Evolutionary conservation across 2,329 filamentous ascomycete species (phyloP), one percentile per base, ranked within the genome.

Genomic region (Anthostomella pinea): DNA sequence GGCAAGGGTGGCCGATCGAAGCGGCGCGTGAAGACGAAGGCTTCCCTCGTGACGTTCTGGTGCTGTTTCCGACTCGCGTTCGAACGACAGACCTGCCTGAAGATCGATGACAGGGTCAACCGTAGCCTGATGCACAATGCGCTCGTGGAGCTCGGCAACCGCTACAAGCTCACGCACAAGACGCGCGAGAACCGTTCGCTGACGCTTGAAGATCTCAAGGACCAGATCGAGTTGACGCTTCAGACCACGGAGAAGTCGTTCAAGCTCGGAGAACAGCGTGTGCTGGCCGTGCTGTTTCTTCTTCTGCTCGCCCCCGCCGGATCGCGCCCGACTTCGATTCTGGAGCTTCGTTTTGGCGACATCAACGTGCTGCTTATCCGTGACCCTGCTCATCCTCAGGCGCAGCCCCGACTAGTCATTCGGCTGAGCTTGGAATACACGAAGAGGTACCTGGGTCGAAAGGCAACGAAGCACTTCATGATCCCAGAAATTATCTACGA

Each of bases 401-500:
- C 22, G 5, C 32, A 16, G 7, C 23, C 3, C n/a, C 22, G 22
- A 11, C 15, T 34, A n/a, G 9, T 34, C 11, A 5, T 34, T 9
- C 9, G 16, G 8, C 17, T 35, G 11, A 30, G 18, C 2, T 19
- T 22, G 5, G 2, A 14, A 3, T 30, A 11, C 11, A 24, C 27
- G 3, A 30, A 36, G 16, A 3, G 3, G 10, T 36, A 25, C 8
- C 27, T 36, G 2, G 33, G 27, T 5, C 10, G 16, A 4, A 36
- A 36, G 15, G 33, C n/a, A 14, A 3, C 14, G 26, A 36, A 30
- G 4, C 15, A 17, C 2, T 35, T 35, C 26, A 15, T 15, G 6
- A 28, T 35, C 7, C 33, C 19, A n/a, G 33, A 35, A 11, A 35
- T 35, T 6, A 35, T 35, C 13, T 35, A 7, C 16, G 33, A 35